Base-by-base conservation (phyloP, 345 rosid genomes). In the Lumnitzera littorea region DNA sequence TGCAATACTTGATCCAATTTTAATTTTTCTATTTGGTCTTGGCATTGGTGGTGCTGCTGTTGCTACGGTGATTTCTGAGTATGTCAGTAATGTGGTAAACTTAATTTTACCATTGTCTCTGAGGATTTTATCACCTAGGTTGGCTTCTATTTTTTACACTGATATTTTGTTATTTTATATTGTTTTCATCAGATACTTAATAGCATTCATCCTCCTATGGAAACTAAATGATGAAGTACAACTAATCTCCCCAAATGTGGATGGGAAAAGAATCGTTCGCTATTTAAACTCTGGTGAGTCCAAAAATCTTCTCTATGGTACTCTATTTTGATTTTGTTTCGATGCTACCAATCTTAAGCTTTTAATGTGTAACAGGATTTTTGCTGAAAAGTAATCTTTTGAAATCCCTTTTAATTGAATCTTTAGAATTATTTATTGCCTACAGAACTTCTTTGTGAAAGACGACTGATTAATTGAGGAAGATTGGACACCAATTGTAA, bases 21-120 rank as follows among this genome's bases (percentile, higher is more conserved):
- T 92, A 66, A 87, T 92, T 68, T 84, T 87, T 78, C 29, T 75
- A n/a, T 72, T 77, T 65, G 81, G 83, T 63, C 79, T 89, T 62
- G 95, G 97, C 58, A 72, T 87, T 68, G 74, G 82, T 54, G 98
- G 97, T 69, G 95, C 95, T 68, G 98, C 97, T 57, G 70, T 80
- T 71, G 77, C 98, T 66, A 85, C 96, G 3, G 96, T 92, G 85
- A 87, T 83, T 67, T 89, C 98, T 81, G 98, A 92, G 97, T 92
- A 92, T 20, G 97, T 89, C 73, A 63, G 48, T 67, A 70, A 62
- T 87, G 81, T 79, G 91, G 91, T 89, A 87, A 88, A 83, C 65
- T 72, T 63, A 46, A 63, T 66, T 51, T 49, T 69, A 31, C 63
- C 5, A 49, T 60, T 68, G 29, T 51, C 48, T 20, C 61, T 68